Evolutionary conservation across 106 monocot genomes (phyloP).

Genomic region (Apostasia shenzhenica): DNA sequence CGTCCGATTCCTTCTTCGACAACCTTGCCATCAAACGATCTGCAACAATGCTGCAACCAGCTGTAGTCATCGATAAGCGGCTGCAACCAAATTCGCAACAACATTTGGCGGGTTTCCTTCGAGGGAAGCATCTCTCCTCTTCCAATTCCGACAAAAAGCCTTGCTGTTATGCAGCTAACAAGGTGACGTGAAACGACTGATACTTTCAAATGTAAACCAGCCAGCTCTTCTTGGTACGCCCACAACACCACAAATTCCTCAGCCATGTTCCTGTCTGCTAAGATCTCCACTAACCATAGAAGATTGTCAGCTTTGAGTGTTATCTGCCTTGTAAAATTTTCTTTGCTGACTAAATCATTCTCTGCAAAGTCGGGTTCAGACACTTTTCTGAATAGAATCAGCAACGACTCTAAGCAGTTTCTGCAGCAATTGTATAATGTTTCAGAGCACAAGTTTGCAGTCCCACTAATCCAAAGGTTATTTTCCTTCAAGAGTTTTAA

Average conservation of each 20-base stretch:
- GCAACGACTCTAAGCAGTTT: conserved; percentile 54
- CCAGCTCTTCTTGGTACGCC: conserved; percentile 64
- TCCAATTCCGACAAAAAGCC: conserved; percentile 83
- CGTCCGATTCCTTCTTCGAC: conserved; percentile 97
- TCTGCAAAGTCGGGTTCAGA: conserved; percentile 39
- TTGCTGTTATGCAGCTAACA: conserved; percentile 74
- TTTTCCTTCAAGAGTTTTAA: conserved; percentile 88
- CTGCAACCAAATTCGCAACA: conserved; percentile 79
- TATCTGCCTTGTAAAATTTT: conserved; percentile 44
- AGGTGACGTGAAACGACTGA: conserved; percentile 65
- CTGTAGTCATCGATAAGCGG: conserved; percentile 89
- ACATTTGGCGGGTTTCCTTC: conserved; percentile 61
- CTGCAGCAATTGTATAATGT: conserved; percentile 67
- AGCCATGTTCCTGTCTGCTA: conserved; percentile 61
- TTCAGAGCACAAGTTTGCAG: conserved; percentile 54
- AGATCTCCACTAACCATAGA: conserved; percentile 79
- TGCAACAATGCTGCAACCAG: conserved; percentile 90
- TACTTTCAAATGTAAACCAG: conserved; percentile 53
- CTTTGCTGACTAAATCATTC: conserved; percentile 38
- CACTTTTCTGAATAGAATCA: conserved; percentile 55
- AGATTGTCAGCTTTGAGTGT: conserved; percentile 82
- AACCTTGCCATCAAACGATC: conserved; percentile 76
- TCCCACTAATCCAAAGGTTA: conserved; percentile 34
- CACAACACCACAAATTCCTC: conserved; percentile 72
- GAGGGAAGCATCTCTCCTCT: conserved; percentile 91